Evolutionary conservation across 257 asterid genomes (phyloP), one percentile per base, ranked within the genome.

Genomic region (Perilla frutescens): DNA sequence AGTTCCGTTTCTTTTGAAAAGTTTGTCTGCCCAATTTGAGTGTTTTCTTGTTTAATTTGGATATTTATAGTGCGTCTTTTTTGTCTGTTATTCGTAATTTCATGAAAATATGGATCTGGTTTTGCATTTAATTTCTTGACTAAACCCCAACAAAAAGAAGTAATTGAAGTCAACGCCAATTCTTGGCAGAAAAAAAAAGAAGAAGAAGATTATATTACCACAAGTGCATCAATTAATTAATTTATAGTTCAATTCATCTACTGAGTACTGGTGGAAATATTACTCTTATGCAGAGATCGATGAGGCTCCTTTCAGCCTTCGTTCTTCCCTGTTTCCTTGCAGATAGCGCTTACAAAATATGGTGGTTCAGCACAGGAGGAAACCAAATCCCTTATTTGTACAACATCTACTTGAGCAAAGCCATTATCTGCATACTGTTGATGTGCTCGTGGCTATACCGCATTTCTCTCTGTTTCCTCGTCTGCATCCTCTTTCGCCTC

Each of bases 291-390:
- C 96, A 94, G 99, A 81, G 84, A 76, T 91, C 99, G 56, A 71
- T 88, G 93, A 91, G 84, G 95, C 87, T 94, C 40, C 83, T 94
- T 7, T 88, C 96, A 1, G 83, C 86, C 8, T 86, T 94, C 48
- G 97, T 94, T 8, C 86, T 94, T 62, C 99, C 99, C 55, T 88
- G 95, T 72, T 86, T 91, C 81, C 36, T 87, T 0, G 96, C 78
- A 3, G 97, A 90, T 36, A 59, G 89, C 73, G 85, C 40, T 11
- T 90, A 91, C 88, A 91, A 91, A 79, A 88, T 91, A 71, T 94
- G 99, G 99, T 94, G 99, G 99, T 88, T 91, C 71, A 75, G 83
- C 75, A 90, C 99, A 0, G 89, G 90, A 9, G 97, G 97, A 56
- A 80, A 81, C 36, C 93, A 89, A 68, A 91, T 94, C 34, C 99